Evolutionary conservation across 2,329 filamentous ascomycete species (phyloP).

Genomic region (Geosmithia putterillii): DNA sequence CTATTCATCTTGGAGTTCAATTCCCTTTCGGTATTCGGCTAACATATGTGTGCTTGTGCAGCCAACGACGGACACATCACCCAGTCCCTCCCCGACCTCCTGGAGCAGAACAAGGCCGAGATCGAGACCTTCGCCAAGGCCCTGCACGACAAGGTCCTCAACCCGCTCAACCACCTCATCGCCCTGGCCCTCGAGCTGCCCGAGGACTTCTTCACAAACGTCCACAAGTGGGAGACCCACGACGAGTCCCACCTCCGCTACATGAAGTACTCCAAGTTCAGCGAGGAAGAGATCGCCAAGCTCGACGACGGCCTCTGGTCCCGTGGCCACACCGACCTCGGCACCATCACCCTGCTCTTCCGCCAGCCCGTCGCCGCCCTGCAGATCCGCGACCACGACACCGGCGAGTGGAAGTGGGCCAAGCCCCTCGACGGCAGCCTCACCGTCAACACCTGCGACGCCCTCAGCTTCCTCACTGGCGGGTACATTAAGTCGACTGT

Average conservation of each 20-base stretch:
- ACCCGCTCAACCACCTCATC: conserved; percentile 45
- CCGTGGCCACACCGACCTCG: conserved; percentile 42
- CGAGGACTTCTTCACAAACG: conserved; percentile 38
- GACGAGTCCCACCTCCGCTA: conserved; percentile 51
- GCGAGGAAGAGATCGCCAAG: conserved; percentile 29
- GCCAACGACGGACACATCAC: conserved; percentile 16
- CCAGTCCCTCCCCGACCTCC: conserved; percentile 23
- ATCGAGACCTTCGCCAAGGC: conserved; percentile 43
- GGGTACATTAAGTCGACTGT: conserved; percentile 30
- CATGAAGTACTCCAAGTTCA: conserved; percentile 44
- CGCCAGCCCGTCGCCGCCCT: conserved; percentile 44
- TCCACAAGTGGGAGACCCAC: conserved; percentile 44
- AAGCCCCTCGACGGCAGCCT: conserved; percentile 34
- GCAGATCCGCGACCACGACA: conserved; percentile 35
- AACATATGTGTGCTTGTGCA: conserved; percentile 5
- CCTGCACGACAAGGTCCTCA: conserved; percentile 39
- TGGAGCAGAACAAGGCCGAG: conserved; percentile 36
- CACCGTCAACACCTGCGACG: conserved; percentile 38
- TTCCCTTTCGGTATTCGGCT: neutral
- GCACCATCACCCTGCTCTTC: conserved; percentile 43
- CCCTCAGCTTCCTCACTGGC: conserved; percentile 33
- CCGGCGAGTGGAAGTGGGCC: conserved; percentile 36
- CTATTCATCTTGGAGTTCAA: neutral
- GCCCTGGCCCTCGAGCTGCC: conserved; percentile 49
- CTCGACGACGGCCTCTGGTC: conserved; percentile 28